These are phyloP conservation scores for Plasmodium chabaudi DNA, from an alignment of 169 alveolate genomes.

Conservation along the genomic window DNA sequence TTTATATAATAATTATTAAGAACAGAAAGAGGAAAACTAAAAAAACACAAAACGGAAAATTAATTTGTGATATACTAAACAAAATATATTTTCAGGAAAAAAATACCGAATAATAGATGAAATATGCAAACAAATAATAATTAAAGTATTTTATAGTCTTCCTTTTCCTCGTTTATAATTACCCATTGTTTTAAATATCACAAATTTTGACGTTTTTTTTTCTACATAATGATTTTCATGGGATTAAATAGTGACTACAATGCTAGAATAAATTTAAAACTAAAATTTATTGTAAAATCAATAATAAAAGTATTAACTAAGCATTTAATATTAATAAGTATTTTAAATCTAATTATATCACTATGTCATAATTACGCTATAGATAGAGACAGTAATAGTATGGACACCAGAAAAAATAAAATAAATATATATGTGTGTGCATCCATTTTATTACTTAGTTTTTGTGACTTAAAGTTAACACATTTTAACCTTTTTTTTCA, in stretches of 20 bases:
- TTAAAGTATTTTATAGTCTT: conserved; percentile 19
- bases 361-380: conserved; percentile 63
- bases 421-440: conserved; percentile 6
- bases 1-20: conserved; percentile 6
- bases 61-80: conserved; percentile 5
- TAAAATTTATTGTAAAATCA: conserved; percentile 70
- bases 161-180: conserved; percentile 2
- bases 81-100: conserved; percentile 8
- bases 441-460: not conserved
- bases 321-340: conserved; percentile 72
- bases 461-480: conserved; percentile 13
- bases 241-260: conserved; percentile 74
- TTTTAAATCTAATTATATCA: conserved; percentile 65
- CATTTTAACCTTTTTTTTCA: conserved; percentile 10
- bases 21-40: not conserved
- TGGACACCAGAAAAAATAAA: conserved; percentile 17
- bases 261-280: conserved; percentile 73
- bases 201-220: conserved; percentile 29
- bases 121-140: conserved; percentile 51
- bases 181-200: conserved; percentile 19
- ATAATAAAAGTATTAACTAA: conserved; percentile 62
- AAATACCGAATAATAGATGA: conserved; percentile 38
- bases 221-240: conserved; percentile 73
- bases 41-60: conserved; percentile 16
- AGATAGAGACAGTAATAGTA: conserved; percentile 71